Percentiles rank a stretch among this genome's conserved stretches.
phyloP scores from a whole-genome alignment of 768 basidiomycete genomes.

The Mycena rebaudengoi region DNA sequence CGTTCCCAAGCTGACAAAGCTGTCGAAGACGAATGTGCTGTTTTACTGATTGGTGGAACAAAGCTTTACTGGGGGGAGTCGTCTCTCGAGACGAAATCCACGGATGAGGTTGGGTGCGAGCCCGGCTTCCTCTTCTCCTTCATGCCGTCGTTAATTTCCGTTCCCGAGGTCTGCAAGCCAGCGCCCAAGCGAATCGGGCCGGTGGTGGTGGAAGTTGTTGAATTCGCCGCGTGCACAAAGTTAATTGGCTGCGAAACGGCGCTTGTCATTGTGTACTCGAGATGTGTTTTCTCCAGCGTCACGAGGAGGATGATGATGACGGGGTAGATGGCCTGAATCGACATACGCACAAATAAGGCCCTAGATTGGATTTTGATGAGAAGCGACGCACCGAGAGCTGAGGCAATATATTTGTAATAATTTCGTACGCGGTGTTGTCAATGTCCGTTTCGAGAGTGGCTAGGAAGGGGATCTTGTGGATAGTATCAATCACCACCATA shows the following conservation, averaged over 20 bases:
- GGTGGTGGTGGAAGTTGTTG: not conserved
- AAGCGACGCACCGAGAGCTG: slow-evolving; percentile 6
- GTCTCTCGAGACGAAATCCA: not conserved
- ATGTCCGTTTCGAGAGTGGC: not conserved
- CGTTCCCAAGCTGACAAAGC: no score
- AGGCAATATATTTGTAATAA: not conserved
- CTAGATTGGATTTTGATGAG: not conserved
- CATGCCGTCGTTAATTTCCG: not conserved
- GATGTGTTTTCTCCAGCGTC: slow-evolving; percentile 13
- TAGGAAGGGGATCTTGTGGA: not conserved
- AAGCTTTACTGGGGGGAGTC: not conserved
- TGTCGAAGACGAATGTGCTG: not conserved
- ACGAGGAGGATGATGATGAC: slow-evolving; percentile 4
- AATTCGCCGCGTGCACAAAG: not conserved
- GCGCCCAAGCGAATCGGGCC: not conserved
- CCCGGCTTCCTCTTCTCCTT: not conserved
- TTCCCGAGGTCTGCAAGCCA: not conserved
- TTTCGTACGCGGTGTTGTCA: not conserved
- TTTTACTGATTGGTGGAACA: not conserved
- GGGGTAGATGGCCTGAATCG: slow-evolving; percentile 9
- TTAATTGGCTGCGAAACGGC: not conserved
- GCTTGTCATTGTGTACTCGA: not conserved
- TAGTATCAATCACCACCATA: not conserved
- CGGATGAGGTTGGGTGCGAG: not conserved
- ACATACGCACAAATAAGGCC: not conserved